Evolutionary conservation across 75 land plant species (phyloP), one percentile per base, ranked within the genome.

Genomic region (Ceratopteris richardii): DNA sequence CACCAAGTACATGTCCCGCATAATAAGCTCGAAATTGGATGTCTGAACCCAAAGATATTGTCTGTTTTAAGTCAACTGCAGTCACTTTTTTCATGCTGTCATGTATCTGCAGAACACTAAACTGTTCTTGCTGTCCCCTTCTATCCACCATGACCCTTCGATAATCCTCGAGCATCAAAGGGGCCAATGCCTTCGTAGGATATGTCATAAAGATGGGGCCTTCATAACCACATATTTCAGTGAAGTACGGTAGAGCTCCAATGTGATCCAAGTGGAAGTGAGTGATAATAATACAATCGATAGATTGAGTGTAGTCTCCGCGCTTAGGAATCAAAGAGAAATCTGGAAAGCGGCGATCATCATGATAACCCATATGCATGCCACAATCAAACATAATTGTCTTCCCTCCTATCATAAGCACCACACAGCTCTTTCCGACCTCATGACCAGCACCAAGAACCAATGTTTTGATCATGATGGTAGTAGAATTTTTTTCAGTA

Each of bases 1-100:
- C 99, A 63, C 97, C 99, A 70, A 95, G 76, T 78, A 94, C 99
- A 82, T 95, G 99, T 27, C 99, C 99, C 24, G 99, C 99, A 74
- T 95, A 95, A 56, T 95, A 95, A 36, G 97, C 96, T 63, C 92
- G 85, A 51, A 95, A 83, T 52, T 86, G 82, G 60, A 95, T 83
- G 51, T 95, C 99, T 30, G 73, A 62, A 73, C 77, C 86, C 68
- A 95, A 92, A 61, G 77, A 77, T 13, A 94, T 68, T 7, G 82
- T 84, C 72, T 95, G 91, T 63, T 79, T 84, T 63, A 95, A 66
- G 61, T 95, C 99, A 18, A 95, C 82, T 1, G 97, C 75, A 63
- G 67, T 82, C 41, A 94, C 98, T 84, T 87, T 90, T 39, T 84
- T 82, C 92, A 95, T 86, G 65, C 99, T 90, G 27, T 76, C 70